These are phyloP conservation scores for Catharanthus roseus DNA, from an alignment of 257 asterid species.

Conservation along the genomic window DNA sequence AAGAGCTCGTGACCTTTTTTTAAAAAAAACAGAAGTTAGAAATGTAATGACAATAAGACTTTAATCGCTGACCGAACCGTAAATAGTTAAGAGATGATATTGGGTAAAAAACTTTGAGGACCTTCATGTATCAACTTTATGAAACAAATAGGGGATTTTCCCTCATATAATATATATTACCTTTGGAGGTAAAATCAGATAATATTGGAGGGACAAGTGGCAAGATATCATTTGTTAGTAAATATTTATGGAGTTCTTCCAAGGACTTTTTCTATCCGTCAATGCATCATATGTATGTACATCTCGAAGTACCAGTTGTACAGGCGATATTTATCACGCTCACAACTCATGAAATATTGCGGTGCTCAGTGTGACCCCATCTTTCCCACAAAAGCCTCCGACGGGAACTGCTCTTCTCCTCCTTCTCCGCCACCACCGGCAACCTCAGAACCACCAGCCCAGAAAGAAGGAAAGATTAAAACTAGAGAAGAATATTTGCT, in stretches of 20 bases:
- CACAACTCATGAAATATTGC: not conserved
- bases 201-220: not conserved
- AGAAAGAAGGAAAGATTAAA: not conserved
- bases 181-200: not conserved
- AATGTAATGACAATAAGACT: no score
- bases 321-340: not conserved
- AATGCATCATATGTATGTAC: not conserved
- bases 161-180: no score
- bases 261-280: not conserved
- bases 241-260: no score
- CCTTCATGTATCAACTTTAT: no score
- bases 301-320: not conserved
- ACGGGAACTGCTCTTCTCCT: not conserved
- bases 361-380: not conserved
- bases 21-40: no score
- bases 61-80: no score
- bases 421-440: not conserved
- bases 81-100: no score
- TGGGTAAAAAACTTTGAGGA: no score
- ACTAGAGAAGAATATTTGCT: not conserved
- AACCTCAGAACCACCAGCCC: not conserved
- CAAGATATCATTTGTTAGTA: not conserved
- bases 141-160: no score
- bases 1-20: no score
- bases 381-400: slow-evolving; percentile 3